Base-by-base conservation (phyloP, 176 grass and related monocot species). In the Bonia amplexicaulis region DNA sequence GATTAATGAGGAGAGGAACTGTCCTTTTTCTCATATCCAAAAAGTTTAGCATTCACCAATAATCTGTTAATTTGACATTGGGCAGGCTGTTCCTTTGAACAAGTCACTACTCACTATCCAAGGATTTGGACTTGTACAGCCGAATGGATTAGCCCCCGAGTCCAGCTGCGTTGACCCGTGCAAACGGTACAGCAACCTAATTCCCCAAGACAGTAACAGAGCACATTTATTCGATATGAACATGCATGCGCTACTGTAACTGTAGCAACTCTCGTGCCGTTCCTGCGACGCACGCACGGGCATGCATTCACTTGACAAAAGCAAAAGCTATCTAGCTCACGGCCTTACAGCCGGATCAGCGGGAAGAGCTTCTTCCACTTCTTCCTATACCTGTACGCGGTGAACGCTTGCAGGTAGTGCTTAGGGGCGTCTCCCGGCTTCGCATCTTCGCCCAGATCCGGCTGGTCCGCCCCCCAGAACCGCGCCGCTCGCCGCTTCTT, bases 361-460 rank as follows among this genome's bases (percentile, higher is more conserved):
- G 96, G 93, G 76, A 92, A 95, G 45, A 95, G 74, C 84, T 98
- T 98, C 85, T 89, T 98, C 96, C 96, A 98, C 49, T 93, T 88
- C 75, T 88, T 95, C 80, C 69, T 91, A 57, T 59, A 78, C 85
- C 80, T 93, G 80, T 82, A 86, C 5, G 68, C 62, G 31, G 74
- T 84, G 79, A 96, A 90, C 64, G 85, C 84, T 16, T 57, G 80
- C 17, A 91, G 62, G 59, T 91, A 85, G 72, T 91, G 92, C 60
- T 88, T 88, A 0, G 79, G 71, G 39, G 57, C 89, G 41, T 90
- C 87, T 12, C 49, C 65, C 23, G 46, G n/a, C 71, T 6, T 66
- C 16, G 64, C 29, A 25, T 84, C 85, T 17, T 87, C 89, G 4
- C 74, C 71, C 1, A 45, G 49, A 4, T 41, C 86, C 20, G 48